phyloP scores from a whole-genome alignment of 345 rosid species.

The Isatis tinctoria region DNA sequence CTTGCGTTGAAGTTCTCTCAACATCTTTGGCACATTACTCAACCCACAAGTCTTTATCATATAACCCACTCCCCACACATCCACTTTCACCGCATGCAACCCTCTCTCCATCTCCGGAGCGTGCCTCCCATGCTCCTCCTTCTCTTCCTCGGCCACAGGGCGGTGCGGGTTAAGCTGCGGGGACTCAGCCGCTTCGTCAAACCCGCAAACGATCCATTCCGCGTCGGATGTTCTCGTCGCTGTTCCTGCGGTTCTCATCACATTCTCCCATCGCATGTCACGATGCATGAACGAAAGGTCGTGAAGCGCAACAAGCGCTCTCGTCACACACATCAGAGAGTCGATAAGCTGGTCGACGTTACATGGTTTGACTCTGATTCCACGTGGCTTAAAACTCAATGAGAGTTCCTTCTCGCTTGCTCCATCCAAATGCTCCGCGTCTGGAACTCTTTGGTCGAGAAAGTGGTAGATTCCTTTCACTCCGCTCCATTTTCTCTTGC shows the following conservation, averaged over 20 bases:
- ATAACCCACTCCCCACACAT: constrained; percentile 92
- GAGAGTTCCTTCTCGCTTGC: constrained; percentile 56
- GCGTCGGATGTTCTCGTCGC: constrained; percentile 35
- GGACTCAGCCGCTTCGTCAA: constrained; percentile 69
- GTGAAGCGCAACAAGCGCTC: constrained; percentile 81
- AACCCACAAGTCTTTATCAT: constrained; percentile 78
- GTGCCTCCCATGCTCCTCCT: constrained; percentile 52
- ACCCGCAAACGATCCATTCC: constrained; percentile 88
- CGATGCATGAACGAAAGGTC: constrained; percentile 96
- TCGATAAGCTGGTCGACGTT: constrained; percentile 72
- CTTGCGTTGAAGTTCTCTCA: constrained; percentile 74
- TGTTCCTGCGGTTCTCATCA: constrained; percentile 32
- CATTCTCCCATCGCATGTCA: constrained; percentile 86
- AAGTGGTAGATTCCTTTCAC: constrained; percentile 78
- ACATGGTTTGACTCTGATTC: constrained; percentile 52
- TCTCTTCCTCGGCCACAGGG: neutral
- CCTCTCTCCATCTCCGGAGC: constrained; percentile 97
- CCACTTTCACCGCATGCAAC: constrained; percentile 88
- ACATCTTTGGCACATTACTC: constrained; percentile 55
- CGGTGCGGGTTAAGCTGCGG: constrained; percentile 75
- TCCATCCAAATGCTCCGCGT: constrained; percentile 53
- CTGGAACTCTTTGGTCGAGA: constrained; percentile 79
- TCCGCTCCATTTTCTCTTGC: constrained; percentile 57
- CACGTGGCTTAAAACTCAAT: constrained; percentile 77
- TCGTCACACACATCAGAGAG: constrained; percentile 80